Base-by-base conservation (phyloP, 2,329 filamentous ascomycete genomes). In the Lecanosticta acicola region DNA sequence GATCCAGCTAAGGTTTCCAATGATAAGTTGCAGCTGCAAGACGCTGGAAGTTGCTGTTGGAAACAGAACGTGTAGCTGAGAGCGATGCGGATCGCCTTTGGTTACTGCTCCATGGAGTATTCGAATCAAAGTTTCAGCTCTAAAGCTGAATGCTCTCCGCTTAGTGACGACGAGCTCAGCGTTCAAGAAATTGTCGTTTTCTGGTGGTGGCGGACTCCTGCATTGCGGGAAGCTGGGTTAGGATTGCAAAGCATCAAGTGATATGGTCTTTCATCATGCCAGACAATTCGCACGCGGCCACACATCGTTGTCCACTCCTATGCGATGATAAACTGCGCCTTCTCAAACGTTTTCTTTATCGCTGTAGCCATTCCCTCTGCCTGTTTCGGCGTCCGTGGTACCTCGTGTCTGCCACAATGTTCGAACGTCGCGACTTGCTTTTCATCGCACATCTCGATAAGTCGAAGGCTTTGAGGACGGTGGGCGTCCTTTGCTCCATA, bases 401-500 rank as follows among this genome's bases (percentile, higher is more conserved):
- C 37, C 5, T 39, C 37, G 18, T 39, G 37, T 14, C 14, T 17
- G 5, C 37, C 37, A 4, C 4, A 8, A 14, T 39, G 37, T 17
- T 39, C 37, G 18, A 18, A 39, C 4, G 17, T 7, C 14, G 20
- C 11, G 13, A 17, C 37, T n/a, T 26, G 17, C 10, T 13, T 20
- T 10, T 20, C 16, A 38, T 43, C 16, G 14, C 32, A 37, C 16
- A 43, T 13, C 14, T 29, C 32, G 21, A 36, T 26, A 9, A 43
- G n/a, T n/a, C 24, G 32, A 11, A 33, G 18, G 17, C 39, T 41
- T 11, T 32, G 39, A 4, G 24, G 19, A 5, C 20, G 39, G n/a
- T n/a, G 21, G 4, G 39, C 19, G 32, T 48, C 48, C 19, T 41
- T 26, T 2, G 29, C 18, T 4, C 48, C 48, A 19, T 51, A 51